Evolutionary conservation across 1,284 basidiomycete genomes (phyloP), one percentile per base, ranked within the genome.

Genomic region (Moniliophthora roreri): DNA sequence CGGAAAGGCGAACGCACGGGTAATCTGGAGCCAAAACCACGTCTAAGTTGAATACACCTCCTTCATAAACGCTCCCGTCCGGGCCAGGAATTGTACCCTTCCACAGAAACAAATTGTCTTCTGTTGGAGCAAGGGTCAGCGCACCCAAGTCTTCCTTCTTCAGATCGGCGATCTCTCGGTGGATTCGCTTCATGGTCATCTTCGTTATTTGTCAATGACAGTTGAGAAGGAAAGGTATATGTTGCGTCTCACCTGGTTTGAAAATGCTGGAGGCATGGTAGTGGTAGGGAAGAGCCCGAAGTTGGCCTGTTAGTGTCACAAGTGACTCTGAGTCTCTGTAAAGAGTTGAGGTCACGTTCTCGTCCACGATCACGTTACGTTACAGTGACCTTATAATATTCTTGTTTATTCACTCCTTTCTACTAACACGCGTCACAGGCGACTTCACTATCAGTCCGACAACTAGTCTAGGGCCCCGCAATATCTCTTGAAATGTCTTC

Each of bases 131-230:
- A 20, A 95, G 80, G 0, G 77, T 79, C 59, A 95, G 93, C 21
- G 73, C 67, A 2, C 90, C 93, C 37, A 93, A 74, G 63, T 95
- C 88, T 66, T 94, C 93, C 66, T 90, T 90, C 73, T 86, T 79
- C 20, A 92, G 72, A 69, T 95, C 92, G 4, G 82, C 79, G 38
- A 95, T 87, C 74, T 96, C 93, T 59, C 89, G 87, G 61, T 91
- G 85, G 56, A 96, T 95, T 47, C 93, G 85, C 71, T 93, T 95
- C 59, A 90, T 68, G 3, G 91, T 89, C 75, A 87, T 93, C 89
- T 92, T 47, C 13, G 52, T 13, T 20, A 35, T 16, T 21, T 10
- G 5, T 9, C 23, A 24, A 2, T 44, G 18, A 38, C 3, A 35
- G 10, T 21, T 8, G 13, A 32, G 38, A 36, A 41, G 13, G 35